These are phyloP conservation scores for Schizopora paradoxa DNA, from an alignment of 1,284 basidiomycete genomes.

Conservation along the genomic window DNA sequence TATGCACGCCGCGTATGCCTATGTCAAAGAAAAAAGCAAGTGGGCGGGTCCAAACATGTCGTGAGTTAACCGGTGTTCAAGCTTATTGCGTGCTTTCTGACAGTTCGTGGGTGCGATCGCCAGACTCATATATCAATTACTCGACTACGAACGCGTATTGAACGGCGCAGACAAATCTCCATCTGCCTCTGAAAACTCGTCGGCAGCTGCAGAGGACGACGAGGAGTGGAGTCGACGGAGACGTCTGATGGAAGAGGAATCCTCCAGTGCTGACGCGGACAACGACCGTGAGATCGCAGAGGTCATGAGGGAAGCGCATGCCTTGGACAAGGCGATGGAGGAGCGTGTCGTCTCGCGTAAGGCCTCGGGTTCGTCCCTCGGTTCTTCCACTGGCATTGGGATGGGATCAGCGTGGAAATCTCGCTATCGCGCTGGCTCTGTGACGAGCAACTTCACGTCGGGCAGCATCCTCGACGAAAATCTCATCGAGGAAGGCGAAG, in stretches of 20 bases:
- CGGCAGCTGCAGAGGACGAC: conserved; percentile 57
- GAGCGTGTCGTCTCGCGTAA: conserved; percentile 70
- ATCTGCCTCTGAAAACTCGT: conserved; percentile 46
- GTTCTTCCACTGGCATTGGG: conserved; percentile 55
- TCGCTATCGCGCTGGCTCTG: conserved; percentile 65
- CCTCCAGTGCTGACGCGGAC: conserved; percentile 42
- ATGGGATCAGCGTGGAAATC: conserved; percentile 63
- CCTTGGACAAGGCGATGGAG: conserved; percentile 79
- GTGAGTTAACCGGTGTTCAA: conserved; percentile 46
- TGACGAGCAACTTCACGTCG: conserved; percentile 59
- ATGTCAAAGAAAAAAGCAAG: conserved; percentile 83
- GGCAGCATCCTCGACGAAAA: conserved; percentile 72
- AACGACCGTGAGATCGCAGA: conserved; percentile 49
- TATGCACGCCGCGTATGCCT: conserved; percentile 92
- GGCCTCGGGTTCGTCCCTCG: conserved; percentile 57
- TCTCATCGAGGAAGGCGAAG: conserved; percentile 76
- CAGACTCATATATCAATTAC: conserved; percentile 93
- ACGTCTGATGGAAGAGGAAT: conserved; percentile 53
- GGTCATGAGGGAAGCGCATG: conserved; percentile 67
- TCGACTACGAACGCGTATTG: conserved; percentile 88
- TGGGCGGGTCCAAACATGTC: conserved; percentile 95
- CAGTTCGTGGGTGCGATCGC: conserved; percentile 13
- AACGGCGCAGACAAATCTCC: conserved; percentile 46
- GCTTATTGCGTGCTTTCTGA: conserved; percentile 12
- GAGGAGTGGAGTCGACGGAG: conserved; percentile 81